Evolutionary conservation across 192 early-diverging fungal species (phyloP), one percentile per base, ranked within the genome.

Genomic region (Chytriomyces sp.): DNA sequence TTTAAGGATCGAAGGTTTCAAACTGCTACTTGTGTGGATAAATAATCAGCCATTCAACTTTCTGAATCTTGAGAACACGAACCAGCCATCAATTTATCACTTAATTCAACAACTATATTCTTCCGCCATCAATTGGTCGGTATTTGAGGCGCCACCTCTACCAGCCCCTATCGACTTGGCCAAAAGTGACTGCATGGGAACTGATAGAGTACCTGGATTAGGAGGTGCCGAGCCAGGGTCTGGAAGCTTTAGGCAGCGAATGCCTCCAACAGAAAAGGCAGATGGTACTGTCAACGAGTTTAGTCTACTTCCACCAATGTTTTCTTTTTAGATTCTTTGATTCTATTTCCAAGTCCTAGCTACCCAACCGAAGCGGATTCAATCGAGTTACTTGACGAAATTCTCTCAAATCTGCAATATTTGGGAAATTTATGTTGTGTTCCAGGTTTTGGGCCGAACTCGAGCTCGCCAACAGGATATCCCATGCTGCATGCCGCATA

Each of bases 21-120:
- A 85, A 22, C 63, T 94, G 19, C 72, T 94, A 3, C 82, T 93
- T 22, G 74, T 87, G 8, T 93, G 87, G 87, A 56, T 94, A n/a
- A 89, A 90, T 77, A 80, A 81, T 36, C 89, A 89, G 40, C 81
- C 86, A 3, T 76, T 80, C 2, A 86, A 90, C 41, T 81, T 81
- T 30, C 75, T 77, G 3, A 90, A 91, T 68, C 81, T 81, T 14
- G 81, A 86, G 52, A 64, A 80, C 38, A 37, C 31, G 34, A 26
- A 41, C 60, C n/a, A 39, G 17, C 33, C 38, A 37, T 40, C 12
- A n/a, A n/a, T n/a, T n/a, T n/a, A n/a, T n/a, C n/a, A n/a, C n/a
- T n/a, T n/a, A n/a, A n/a, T n/a, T n/a, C 17, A 26, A 40, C 12
- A 53, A 55, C 72, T 93, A 32, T 93, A 89, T 62, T 73, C 86